Percentiles rank a stretch among this genome's conserved stretches.
Conservation (phyloP, 2,329 filamentous ascomycete genomes). For the Hymenoscyphus fraxineus region DNA sequence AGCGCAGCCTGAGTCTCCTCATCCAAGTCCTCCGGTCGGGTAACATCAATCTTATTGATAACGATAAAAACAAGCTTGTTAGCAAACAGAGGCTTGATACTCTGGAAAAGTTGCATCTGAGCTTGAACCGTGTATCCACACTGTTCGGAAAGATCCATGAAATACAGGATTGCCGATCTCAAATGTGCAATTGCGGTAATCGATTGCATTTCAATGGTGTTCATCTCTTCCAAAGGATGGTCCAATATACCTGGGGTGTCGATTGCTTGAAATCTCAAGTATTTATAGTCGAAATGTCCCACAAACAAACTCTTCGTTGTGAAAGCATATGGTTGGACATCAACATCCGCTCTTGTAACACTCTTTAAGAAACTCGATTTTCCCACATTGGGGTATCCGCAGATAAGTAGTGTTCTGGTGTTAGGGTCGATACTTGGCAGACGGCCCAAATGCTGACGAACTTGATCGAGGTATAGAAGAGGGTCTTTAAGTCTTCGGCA, state of each 20-base stretch:
- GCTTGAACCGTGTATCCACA: conserved; percentile 91
- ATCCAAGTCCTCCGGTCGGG: conserved; percentile 81
- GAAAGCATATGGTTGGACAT: conserved; percentile 97
- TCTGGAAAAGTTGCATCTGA: conserved; percentile 92
- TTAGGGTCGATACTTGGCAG: conserved; percentile 98
- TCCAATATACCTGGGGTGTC: conserved; percentile 98
- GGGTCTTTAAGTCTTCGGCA: conserved; percentile 93
- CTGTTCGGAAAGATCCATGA: conserved; percentile 96
- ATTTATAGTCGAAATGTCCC: conserved; percentile 97
- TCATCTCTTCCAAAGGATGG: conserved; percentile 98
- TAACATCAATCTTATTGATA: conserved; percentile 96
- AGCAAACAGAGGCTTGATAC: conserved; percentile 92
- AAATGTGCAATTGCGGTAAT: conserved; percentile 98
- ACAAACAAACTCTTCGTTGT: conserved; percentile 97
- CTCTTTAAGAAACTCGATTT: conserved; percentile 95
- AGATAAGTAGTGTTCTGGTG: conserved; percentile 91
- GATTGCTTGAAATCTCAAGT: conserved; percentile 84
- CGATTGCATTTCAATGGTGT: conserved; percentile 98
- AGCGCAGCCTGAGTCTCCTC: conserved; percentile 73
- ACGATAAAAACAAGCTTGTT: conserved; percentile 98
- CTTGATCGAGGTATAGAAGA: conserved; percentile 91
- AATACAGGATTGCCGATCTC: conserved; percentile 91
- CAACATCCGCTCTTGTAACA: conserved; percentile 90
- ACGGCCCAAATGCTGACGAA: conserved; percentile 94
- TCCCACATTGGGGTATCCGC: conserved; percentile 95